Evolutionary conservation across 192 early-diverging fungal species (phyloP), one percentile per base, ranked within the genome.

Genomic region (Mortierella hygrophila): DNA sequence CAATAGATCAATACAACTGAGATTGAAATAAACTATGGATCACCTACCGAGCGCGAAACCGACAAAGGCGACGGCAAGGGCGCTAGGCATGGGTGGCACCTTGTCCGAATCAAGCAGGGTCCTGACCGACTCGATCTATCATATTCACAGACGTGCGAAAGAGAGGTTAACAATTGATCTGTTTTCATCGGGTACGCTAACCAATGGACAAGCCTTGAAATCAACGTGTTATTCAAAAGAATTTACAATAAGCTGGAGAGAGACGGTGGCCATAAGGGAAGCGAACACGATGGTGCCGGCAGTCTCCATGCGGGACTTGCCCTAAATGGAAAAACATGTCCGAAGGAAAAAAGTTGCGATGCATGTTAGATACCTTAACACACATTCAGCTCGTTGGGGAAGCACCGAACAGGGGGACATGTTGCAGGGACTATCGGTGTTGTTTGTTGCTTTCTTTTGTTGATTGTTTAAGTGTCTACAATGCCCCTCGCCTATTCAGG

Each of bases 251-350:
- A 96, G 88, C 57, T 93, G 91, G 8, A 95, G 86, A 6, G 95
- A 94, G 10, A 95, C 90, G 10, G 94, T 93, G 60, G 91, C 89
- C 95, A 95, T 96, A n/a, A 95, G 89, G 13, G 92, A 92, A 0
- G 95, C 88, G 89, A 96, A 96, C 18, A 96, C 92, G 78, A 96
- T 95, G 1, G 94, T 94, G 41, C 95, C 95, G 16, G 93, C 92
- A 15, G 95, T 95, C 82, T 96, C 95, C 81, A 95, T 92, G 52
- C 94, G 90, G 29, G 92, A 90, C 73, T 95, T 93, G 38, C 95
- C 95, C 92, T 92, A 54, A 40, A 41, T 40, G 0, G 18, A 18
- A 2, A 32, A 46, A 49, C 55, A 42, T 52, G 60, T 10, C 47
- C 40, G 32, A 29, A 76, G 52, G 29, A 32, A 65, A 65, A 8